Evolutionary conservation across 2,329 filamentous ascomycete species (phyloP).

Genomic region (Mycogone perniciosa): DNA sequence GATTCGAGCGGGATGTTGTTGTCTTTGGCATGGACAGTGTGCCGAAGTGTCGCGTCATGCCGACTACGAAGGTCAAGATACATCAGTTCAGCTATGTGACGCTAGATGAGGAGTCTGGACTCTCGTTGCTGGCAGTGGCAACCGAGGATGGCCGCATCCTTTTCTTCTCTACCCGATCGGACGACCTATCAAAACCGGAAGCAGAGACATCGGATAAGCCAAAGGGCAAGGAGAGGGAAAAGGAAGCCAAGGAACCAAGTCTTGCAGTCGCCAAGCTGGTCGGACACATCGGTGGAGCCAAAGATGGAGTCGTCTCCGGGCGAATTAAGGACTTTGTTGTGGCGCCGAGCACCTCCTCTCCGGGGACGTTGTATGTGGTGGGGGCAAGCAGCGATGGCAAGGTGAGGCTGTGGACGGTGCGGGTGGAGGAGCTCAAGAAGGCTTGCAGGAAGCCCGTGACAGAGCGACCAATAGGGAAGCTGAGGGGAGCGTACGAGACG

Average conservation of each 20-base stretch:
- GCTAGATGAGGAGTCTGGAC: constrained; percentile 35
- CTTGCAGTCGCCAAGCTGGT: constrained; percentile 59
- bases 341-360: constrained; percentile 38
- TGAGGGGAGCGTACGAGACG: constrained; percentile 76
- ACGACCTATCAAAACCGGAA: constrained; percentile 35
- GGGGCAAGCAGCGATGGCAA: constrained; percentile 81
- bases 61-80: constrained; percentile 66
- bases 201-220: not conserved
- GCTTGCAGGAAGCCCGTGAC: constrained; percentile 18
- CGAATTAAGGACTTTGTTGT: constrained; percentile 87
- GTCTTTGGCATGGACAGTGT: constrained; percentile 86
- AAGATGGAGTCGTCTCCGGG: constrained; percentile 55
- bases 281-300: constrained; percentile 68
- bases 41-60: constrained; percentile 67
- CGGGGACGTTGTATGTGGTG: constrained; percentile 49
- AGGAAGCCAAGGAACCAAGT: constrained; percentile 23
- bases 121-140: constrained; percentile 63
- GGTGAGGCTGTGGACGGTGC: constrained; percentile 69
- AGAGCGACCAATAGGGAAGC: constrained; percentile 46
- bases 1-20: constrained; percentile 77
- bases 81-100: constrained; percentile 73
- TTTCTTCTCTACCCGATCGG: constrained; percentile 66
- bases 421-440: constrained; percentile 33
- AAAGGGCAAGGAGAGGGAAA: constrained; percentile 18
- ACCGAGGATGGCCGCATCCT: constrained; percentile 87